Base-by-base conservation (phyloP, 2,329 filamentous ascomycete genomes). In the Fusarium succisae region DNA sequence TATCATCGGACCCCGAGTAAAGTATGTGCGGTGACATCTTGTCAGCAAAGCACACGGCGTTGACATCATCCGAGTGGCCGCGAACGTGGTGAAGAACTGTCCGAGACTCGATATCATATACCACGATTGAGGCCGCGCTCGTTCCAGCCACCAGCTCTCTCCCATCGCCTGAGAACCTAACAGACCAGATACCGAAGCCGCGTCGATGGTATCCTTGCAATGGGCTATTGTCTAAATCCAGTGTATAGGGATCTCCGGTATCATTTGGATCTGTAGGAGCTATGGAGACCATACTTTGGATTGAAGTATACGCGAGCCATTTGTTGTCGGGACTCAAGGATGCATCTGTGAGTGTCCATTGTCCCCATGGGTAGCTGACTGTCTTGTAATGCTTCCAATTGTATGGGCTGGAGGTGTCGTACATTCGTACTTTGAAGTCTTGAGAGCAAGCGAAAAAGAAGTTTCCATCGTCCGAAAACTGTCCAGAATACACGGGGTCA, bases 351-450 rank as follows among this genome's bases (percentile, higher is more conserved):
- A 99, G 92, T 3, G 96, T 98, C 96, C 96, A 99, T 77, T 94
- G 92, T 6, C 95, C 96, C 74, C 91, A 93, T 2, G 94, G 94
- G 81, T 96, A 98, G 35, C 87, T 85, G 10, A 95, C 94, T 0
- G 93, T 96, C 84, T 96, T 98, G 86, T 98, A 98, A 82, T 98
- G 95, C 80, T 92, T 93, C 96, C 96, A 99, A 74, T 95, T 90
- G 82, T 96, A 97, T 1, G 96, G 95, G 77, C 98, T 98, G 4
- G 94, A 95, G 1, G 96, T 98, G 81, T 98, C 96, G 83, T 98
- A 99, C 94, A 99, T 95, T 60, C 95, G 92, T 15, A 99, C 95
- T 76, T 91, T 93, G 84, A 98, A 98, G 82, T 98, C 95, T 82
- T 98, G 94, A 15, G 93, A 93, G 79, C 93, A 96, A 11, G 93